Conservation (phyloP, 768 basidiomycete species). For the Heimioporus sp. region DNA sequence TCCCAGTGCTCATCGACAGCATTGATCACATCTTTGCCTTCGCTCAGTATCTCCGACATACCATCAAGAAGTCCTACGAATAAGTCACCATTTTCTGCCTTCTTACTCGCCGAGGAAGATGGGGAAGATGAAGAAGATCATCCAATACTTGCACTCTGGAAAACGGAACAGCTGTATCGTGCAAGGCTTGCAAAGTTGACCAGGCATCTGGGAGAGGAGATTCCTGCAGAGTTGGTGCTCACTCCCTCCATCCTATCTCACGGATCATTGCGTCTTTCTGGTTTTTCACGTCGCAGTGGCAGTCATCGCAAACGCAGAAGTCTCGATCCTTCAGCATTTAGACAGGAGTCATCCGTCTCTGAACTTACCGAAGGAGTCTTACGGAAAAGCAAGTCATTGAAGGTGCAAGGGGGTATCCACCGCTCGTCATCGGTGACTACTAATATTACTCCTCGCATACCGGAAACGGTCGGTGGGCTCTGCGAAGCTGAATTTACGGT, state of each 20-base stretch:
- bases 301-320: conserved; percentile 15
- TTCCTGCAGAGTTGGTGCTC: conserved; percentile 36
- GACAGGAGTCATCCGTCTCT: neutral
- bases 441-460: neutral
- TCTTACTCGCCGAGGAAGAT: conserved; percentile 4
- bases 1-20: conserved; percentile 1
- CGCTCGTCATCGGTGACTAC: neutral
- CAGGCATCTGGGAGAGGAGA: conserved; percentile 37
- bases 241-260: conserved; percentile 4
- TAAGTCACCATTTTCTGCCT: conserved; percentile 7
- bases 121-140: conserved; percentile 7
- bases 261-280: neutral
- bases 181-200: conserved; percentile 36
- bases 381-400: conserved; percentile 32
- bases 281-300: neutral
- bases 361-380: conserved; percentile 1
- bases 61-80: conserved; percentile 12
- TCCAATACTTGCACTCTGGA: neutral
- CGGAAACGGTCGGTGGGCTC: neutral
- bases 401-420: neutral
- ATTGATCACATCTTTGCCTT: conserved; percentile 10
- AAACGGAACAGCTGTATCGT: conserved; percentile 26
- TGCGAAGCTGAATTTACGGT: neutral
- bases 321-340: conserved; percentile 10
- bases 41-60: conserved; percentile 6